Evolutionary conservation across 768 basidiomycete species (phyloP), one percentile per base, ranked within the genome.

Genomic region (Russula ochroleuca): DNA sequence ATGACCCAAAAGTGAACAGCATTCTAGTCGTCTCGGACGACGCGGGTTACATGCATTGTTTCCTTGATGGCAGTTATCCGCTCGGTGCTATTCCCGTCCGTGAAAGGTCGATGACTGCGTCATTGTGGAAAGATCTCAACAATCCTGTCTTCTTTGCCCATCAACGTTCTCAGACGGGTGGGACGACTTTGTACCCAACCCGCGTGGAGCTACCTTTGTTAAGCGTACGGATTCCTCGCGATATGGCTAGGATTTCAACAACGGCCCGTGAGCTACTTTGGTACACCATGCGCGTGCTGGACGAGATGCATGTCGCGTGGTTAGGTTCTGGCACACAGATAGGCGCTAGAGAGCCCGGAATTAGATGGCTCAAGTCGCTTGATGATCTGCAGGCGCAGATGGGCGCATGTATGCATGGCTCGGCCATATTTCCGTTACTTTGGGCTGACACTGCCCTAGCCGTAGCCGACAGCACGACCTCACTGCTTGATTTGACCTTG

Each of bases 61-160:
- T 85, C 75, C 77, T 92, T 52, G 90, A 93, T 70, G 92, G 91
- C 17, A 83, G 81, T 65, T 93, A 87, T 73, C 82, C 83, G 37
- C 76, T 93, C 41, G 91, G 91, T 28, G 72, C 76, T 23, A 73
- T 87, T 37, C 70, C 70, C 31, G 65, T 83, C 28, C 80, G 77
- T 64, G 52, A 68, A 60, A 37, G 62, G 43, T 68, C 66, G 23
- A 56, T 63, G 67, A 61, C 77, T 55, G 49, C 66, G 13, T 73
- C 75, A 0, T 65, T 86, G 23, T 72, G 76, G 72, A 87, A 86
- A 69, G 76, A 81, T 64, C 77, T 78, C 25, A 70, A 70, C 51
- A 71, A 70, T 19, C 79, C 83, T 17, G 65, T 79, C 37, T 82
- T 91, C 66, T 74, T 80, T 65, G 79, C 81, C 45, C 81, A 85